Conservation (phyloP, 2,329 filamentous ascomycete species). For the Tolypocladium sp. region DNA sequence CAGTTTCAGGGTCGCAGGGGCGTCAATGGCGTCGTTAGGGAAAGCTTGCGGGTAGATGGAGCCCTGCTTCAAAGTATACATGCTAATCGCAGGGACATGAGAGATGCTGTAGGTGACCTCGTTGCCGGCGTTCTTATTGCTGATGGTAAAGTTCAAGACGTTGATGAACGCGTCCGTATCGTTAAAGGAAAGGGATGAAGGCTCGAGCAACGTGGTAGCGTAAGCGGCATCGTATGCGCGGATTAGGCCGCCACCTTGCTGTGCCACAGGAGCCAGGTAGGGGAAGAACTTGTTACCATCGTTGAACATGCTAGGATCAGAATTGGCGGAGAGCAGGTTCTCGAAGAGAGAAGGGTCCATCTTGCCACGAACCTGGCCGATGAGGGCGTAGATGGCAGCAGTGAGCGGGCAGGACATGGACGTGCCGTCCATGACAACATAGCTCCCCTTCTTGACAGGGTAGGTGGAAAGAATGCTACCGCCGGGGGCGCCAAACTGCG, state of each 20-base stretch:
- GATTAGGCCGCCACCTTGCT: slow-evolving; percentile 37
- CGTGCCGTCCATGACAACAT: slow-evolving; percentile 34
- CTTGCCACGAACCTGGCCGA: slow-evolving; percentile 33
- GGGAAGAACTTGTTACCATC: slow-evolving; percentile 18
- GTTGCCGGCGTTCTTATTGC: slow-evolving; percentile 40
- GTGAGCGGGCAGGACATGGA: slow-evolving; percentile 36
- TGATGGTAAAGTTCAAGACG: slow-evolving; percentile 39
- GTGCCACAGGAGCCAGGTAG: slow-evolving; percentile 39
- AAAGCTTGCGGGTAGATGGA: slow-evolving; percentile 24
- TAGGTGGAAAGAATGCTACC: slow-evolving; percentile 35
- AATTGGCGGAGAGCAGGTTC: slow-evolving; percentile 30
- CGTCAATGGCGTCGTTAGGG: slow-evolving; percentile 28
- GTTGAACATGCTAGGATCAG: slow-evolving; percentile 32
- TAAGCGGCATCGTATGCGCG: slow-evolving; percentile 47
- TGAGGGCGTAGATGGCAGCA: slow-evolving; percentile 25
- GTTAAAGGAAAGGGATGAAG: slow-evolving; percentile 47
- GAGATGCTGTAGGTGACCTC: slow-evolving; percentile 39
- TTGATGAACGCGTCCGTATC: slow-evolving; percentile 43
- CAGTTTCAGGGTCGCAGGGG: slow-evolving; percentile 20
- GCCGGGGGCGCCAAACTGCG: slow-evolving; percentile 28
- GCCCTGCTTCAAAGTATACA: slow-evolving; percentile 31
- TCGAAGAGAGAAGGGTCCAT: slow-evolving; percentile 25
- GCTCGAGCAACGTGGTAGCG: slow-evolving; percentile 38
- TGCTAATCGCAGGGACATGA: slow-evolving; percentile 36
- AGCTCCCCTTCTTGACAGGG: slow-evolving; percentile 24